Conservation (phyloP, 495 filamentous ascomycete genomes). For the Penicillium goetzii region DNA sequence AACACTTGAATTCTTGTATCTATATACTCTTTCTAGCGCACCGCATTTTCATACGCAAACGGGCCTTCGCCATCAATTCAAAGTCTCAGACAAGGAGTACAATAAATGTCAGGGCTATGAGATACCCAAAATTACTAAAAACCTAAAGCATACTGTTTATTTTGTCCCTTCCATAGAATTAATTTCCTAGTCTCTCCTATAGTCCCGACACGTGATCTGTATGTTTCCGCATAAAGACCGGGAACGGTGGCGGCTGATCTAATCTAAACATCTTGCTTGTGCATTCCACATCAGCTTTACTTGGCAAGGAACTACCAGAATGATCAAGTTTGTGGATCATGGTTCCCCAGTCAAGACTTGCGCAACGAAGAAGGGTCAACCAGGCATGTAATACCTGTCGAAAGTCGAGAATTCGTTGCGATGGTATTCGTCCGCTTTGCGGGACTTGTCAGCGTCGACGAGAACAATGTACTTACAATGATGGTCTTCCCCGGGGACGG, state of each 20-base stretch:
- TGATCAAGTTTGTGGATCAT: background rate
- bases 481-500: background rate
- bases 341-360: background rate
- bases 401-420: background rate
- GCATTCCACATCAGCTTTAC: no score
- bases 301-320: background rate
- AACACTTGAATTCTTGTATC: background rate
- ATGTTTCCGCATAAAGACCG: no score
- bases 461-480: background rate
- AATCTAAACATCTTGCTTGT: no score
- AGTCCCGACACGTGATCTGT: no score
- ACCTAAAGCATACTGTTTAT: background rate
- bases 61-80: background rate
- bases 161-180: no score
- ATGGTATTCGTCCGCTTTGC: background rate
- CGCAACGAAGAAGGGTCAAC: background rate
- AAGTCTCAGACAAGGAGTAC: background rate
- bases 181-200: no score
- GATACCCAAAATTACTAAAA: background rate
- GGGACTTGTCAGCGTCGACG: background rate
- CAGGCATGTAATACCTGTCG: background rate
- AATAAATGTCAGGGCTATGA: background rate
- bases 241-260: no score
- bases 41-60: background rate
- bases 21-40: constrained; percentile 1